Evolutionary conservation across 352 stramenopile genomes (phyloP), one percentile per base, ranked within the genome.

Genomic region (Pythium aquatile): DNA sequence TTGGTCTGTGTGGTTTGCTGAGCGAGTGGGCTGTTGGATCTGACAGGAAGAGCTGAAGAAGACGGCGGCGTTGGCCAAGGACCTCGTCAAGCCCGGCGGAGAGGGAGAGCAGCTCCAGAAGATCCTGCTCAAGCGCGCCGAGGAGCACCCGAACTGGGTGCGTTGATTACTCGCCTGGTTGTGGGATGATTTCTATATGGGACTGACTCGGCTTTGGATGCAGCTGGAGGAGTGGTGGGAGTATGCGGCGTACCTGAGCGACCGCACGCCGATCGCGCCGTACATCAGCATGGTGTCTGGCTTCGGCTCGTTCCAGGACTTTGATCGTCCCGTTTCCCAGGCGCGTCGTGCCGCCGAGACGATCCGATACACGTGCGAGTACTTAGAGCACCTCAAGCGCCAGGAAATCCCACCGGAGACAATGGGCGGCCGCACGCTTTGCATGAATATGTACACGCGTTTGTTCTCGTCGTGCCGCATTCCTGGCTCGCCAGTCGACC

Each of bases 251-350:
- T 91, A 91, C 60, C 55, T 88, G 46, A 88, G 77, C 59, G 79
- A 87, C 51, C 79, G 76, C 17, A 86, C 82, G 48, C 71, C 95
- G 60, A 97, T 97, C 70, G 89, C 90, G 1, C 74, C 97, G 29
- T 94, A 96, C 40, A 87, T 98, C 63, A 98, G 98, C 70, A 96
- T 99, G 70, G 89, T 91, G 30, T 98, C 97, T 62, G 97, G 96
- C 69, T 98, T 98, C 67, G 90, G 97, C n/a, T 97, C 97, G 48
- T 87, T 87, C 17, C 81, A 96, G 61, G 92, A 97, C 63, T 91
- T 92, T 28, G 85, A 88, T 26, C 73, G 80, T 14, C 79, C 83
- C 24, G 75, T 85, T 2, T 83, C 82, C 10, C 77, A 83, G 60
- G 73, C 77, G 4, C 78, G 78, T 59, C 73, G 79, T 54, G 77